Conservation (phyloP, 2,329 filamentous ascomycete species). For the Metarhizium album region DNA sequence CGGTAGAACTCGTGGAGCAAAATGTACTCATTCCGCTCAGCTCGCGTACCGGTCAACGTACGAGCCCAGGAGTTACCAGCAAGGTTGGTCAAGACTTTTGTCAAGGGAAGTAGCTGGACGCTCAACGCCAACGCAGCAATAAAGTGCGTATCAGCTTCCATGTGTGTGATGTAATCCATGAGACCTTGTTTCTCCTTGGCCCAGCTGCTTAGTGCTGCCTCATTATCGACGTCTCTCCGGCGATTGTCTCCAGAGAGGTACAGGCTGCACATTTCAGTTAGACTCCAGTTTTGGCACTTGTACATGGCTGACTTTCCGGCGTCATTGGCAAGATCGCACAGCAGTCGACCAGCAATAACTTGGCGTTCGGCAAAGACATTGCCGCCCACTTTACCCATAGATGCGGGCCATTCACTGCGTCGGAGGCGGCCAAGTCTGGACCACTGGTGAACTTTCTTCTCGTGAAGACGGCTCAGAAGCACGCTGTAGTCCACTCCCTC, state of each 20-base stretch:
- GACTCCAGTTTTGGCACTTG: slow-evolving; percentile 95
- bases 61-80: slow-evolving; percentile 98
- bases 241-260: slow-evolving; percentile 65
- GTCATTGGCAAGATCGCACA: slow-evolving; percentile 93
- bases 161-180: slow-evolving; percentile 88
- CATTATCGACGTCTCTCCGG: slow-evolving; percentile 80
- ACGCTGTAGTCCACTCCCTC: slow-evolving; percentile 96
- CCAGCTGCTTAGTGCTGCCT: slow-evolving; percentile 78
- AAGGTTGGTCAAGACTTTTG: slow-evolving; percentile 90
- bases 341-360: slow-evolving; percentile 73
- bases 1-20: slow-evolving; percentile 90
- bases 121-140: slow-evolving; percentile 82
- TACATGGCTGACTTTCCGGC: slow-evolving; percentile 94
- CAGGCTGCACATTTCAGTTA: slow-evolving; percentile 94
- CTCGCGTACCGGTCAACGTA: slow-evolving; percentile 88
- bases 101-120: slow-evolving; percentile 85
- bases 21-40: slow-evolving; percentile 99
- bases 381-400: slow-evolving; percentile 73
- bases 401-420: slow-evolving; percentile 75
- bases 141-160: slow-evolving; percentile 92
- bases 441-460: slow-evolving; percentile 90
- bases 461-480: slow-evolving; percentile 72
- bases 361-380: slow-evolving; percentile 92
- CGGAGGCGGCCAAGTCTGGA: slow-evolving; percentile 83
- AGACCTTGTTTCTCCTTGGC: slow-evolving; percentile 66